A percentile compares a stretch with the other conserved stretches of the same genome.
phyloP scores from a whole-genome alignment of 306 rosid genomes.

The Potentilla sterilis region DNA sequence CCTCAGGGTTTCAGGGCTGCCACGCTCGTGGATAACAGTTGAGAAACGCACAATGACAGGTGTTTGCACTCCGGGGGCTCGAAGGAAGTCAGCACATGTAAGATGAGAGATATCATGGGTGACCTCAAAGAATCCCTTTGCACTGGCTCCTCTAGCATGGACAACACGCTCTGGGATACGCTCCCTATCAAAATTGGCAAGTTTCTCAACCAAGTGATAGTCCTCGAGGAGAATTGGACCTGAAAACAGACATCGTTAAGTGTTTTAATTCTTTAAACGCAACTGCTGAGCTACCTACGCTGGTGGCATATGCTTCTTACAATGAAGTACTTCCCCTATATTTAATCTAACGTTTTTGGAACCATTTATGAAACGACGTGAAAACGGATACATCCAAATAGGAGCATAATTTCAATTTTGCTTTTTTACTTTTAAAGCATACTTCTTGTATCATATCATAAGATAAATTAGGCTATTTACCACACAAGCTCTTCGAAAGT shows the following conservation, averaged over 20 bases:
- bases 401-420: neutral
- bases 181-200: slow-evolving; percentile 86
- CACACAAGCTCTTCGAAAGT: neutral
- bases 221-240: slow-evolving; percentile 97
- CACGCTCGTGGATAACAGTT: slow-evolving; percentile 94
- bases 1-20: slow-evolving; percentile 93
- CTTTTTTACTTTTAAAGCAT: neutral
- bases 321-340: neutral
- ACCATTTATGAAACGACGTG: neutral
- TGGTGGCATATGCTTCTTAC: neutral
- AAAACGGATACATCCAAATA: neutral
- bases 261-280: neutral
- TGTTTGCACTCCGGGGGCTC: slow-evolving; percentile 95
- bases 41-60: slow-evolving; percentile 93
- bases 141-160: slow-evolving; percentile 99
- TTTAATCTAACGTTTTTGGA: neutral
- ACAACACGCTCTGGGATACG: slow-evolving; percentile 94
- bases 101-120: slow-evolving; percentile 86
- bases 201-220: slow-evolving; percentile 89
- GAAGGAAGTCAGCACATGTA: slow-evolving; percentile 90
- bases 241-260: slow-evolving; percentile 25
- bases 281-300: neutral
- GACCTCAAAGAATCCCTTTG: slow-evolving; percentile 97
- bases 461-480: neutral
- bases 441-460: neutral